phyloP scores from a whole-genome alignment of 169 alveolate genomes.

The Cystoisospora suis region DNA sequence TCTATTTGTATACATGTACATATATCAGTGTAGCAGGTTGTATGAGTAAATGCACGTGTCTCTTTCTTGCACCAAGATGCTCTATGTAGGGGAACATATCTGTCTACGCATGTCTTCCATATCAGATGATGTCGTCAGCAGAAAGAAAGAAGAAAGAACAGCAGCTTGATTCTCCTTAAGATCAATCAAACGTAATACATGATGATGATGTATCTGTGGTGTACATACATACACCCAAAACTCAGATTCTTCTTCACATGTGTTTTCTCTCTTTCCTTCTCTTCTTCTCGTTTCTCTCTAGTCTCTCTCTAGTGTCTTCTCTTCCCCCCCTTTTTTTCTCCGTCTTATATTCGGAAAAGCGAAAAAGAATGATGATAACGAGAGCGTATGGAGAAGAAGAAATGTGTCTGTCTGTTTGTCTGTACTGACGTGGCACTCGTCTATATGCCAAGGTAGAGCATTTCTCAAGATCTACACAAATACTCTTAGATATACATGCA shows the following conservation, averaged over 20 bases:
- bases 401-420: no score
- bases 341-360: no score
- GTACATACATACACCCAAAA: background rate
- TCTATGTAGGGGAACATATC: background rate
- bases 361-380: no score
- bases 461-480: background rate
- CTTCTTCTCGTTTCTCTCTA: no score
- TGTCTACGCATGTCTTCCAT: background rate
- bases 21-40: background rate
- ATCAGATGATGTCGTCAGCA: background rate
- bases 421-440: no score
- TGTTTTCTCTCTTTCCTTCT: background rate
- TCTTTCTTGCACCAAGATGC: background rate
- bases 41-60: background rate
- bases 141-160: background rate
- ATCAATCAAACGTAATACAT: no score
- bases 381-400: no score
- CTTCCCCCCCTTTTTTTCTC: no score
- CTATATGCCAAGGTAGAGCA: background rate
- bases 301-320: no score
- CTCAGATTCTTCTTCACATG: background rate
- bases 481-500: background rate
- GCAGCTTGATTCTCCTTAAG: background rate
- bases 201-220: no score
- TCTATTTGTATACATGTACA: background rate